Percentiles rank a stretch among this genome's conserved stretches.
phyloP scores from a whole-genome alignment of 176 grass and related monocot species.

The Triticum monococcum region DNA sequence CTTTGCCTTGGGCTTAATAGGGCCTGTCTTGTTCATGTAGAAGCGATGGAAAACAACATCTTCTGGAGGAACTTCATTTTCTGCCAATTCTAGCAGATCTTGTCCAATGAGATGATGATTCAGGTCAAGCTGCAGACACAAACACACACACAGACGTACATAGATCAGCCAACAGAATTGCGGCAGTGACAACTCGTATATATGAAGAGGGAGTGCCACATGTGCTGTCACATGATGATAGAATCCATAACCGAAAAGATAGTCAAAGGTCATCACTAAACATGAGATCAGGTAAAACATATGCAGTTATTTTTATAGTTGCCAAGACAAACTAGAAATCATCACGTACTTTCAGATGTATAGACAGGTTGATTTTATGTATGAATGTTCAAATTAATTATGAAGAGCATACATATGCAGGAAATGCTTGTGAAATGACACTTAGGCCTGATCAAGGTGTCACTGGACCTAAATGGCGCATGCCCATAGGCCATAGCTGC shows the following conservation, averaged over 20 bases:
- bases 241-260: not conserved
- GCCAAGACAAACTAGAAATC: not conserved
- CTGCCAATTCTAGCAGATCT: constrained; percentile 81
- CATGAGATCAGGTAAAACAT: not conserved
- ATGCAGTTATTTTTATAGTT: not conserved
- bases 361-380: not conserved
- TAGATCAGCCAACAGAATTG: constrained; percentile 22
- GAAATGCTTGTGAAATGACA: not conserved
- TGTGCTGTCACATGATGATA: not conserved
- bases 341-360: no score
- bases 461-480: not conserved
- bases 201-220: not conserved
- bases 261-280: not conserved
- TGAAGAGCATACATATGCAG: not conserved
- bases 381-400: not conserved
- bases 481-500: no score
- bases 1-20: constrained; percentile 64
- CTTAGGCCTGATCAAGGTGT: not conserved
- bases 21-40: constrained; percentile 81
- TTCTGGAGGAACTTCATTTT: constrained; percentile 91
- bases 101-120: constrained; percentile 72
- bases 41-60: constrained; percentile 97
- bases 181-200: not conserved
- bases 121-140: constrained; percentile 58
- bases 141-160: not conserved